Conservation (phyloP, 805 yeast species). For the Teunomyces panamensis region DNA sequence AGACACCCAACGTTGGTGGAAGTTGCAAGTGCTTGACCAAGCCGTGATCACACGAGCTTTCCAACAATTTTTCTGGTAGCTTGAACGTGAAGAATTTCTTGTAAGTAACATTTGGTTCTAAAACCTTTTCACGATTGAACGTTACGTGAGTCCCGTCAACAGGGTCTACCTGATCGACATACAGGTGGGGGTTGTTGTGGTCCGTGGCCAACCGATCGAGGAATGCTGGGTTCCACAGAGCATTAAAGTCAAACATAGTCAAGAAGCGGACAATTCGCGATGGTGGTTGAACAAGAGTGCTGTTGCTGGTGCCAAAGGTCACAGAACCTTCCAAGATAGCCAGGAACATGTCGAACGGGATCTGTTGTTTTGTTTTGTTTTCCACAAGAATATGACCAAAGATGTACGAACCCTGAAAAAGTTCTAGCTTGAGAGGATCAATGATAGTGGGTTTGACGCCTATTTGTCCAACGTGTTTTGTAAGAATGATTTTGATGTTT, state of each 20-base stretch:
- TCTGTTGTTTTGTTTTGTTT: constrained; percentile 23
- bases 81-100: constrained; percentile 41
- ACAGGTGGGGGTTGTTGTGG: constrained; percentile 26
- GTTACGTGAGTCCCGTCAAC: constrained; percentile 27
- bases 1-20: constrained; percentile 35
- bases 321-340: constrained; percentile 36
- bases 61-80: constrained; percentile 35
- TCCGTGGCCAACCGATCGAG: constrained; percentile 32
- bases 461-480: constrained; percentile 30
- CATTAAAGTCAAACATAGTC: constrained; percentile 42
- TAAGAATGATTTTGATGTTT: constrained; percentile 28
- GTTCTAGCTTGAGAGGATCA: constrained; percentile 29
- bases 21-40: constrained; percentile 36
- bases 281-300: constrained; percentile 15
- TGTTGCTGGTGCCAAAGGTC: constrained; percentile 22
- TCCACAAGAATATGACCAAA: constrained; percentile 34
- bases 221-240: constrained; percentile 37
- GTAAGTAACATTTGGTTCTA: constrained; percentile 31
- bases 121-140: constrained; percentile 22
- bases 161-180: constrained; percentile 26
- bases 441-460: constrained; percentile 31
- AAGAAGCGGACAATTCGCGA: constrained; percentile 25
- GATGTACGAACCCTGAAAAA: constrained; percentile 36
- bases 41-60: constrained; percentile 34
- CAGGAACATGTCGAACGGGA: constrained; percentile 40